These are phyloP conservation scores for Nicotiana knightiana DNA, from an alignment of 257 asterid genomes.

Conservation along the genomic window DNA sequence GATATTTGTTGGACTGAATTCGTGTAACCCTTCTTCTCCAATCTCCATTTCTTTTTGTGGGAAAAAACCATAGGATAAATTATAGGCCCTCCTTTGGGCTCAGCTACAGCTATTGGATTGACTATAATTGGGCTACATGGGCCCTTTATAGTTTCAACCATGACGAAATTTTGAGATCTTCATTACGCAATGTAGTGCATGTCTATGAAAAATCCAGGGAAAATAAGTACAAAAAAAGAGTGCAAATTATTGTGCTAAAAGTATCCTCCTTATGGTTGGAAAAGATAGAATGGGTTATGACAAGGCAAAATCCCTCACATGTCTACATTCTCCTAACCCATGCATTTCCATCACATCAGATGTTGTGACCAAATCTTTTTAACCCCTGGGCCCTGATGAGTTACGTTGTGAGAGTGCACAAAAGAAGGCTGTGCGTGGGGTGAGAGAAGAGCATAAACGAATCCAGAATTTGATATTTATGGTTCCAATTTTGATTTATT, in stretches of 20 bases:
- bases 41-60: background rate
- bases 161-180: background rate
- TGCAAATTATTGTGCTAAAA: background rate
- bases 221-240: background rate
- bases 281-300: constrained; percentile 3
- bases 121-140: background rate
- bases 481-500: no score
- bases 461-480: no score
- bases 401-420: background rate
- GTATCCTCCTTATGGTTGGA: background rate
- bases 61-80: background rate
- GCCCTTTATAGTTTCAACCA: background rate
- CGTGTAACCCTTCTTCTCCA: background rate
- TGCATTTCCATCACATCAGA: constrained; percentile 17
- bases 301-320: background rate
- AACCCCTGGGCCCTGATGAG: background rate
- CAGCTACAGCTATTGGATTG: background rate
- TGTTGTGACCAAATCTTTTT: constrained; percentile 10
- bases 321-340: constrained; percentile 34
- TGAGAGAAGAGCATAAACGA: no score
- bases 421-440: no score
- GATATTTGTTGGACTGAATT: background rate
- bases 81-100: background rate
- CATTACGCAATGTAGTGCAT: constrained; percentile 3
- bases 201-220: background rate